Evolutionary conservation across 2,329 filamentous ascomycete genomes (phyloP), one percentile per base, ranked within the genome.

Genomic region (Bipolaris cookei): DNA sequence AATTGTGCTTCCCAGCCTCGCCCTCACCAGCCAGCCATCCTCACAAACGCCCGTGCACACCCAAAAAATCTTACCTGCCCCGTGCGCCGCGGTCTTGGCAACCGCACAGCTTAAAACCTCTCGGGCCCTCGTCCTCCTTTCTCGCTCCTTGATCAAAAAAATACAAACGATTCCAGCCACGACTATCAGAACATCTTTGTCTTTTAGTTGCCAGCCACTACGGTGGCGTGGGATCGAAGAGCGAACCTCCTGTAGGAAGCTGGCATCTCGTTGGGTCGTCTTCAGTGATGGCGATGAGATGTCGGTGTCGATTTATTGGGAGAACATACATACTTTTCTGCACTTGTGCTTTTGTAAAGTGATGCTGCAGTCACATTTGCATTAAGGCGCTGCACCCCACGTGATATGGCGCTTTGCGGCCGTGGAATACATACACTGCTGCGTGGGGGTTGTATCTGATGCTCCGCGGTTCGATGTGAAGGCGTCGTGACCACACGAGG

Each of bases 221-320:
- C 76, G 79, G 80, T 81, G 81, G 81, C 79, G 81, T 82, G 84
- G 85, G 80, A 86, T 85, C 84, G 85, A 80, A 89, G 86, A 89
- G 76, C 45, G 39, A 59, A 50, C 58, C 78, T 78, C 78, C 77
- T 67, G 70, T 88, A 89, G 87, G 87, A 89, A 90, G 86, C 88
- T 86, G 82, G 79, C 79, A 81, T 82, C 82, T 83, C 86, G 85
- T 84, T 70, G 85, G 79, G 85, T 88, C 84, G 80, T 87, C 86
- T 89, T 87, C 63, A 83, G 72, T 88, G 86, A 87, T 83, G 85
- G 86, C 86, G 85, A 88, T 86, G 86, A 82, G 84, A 79, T 80
- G 78, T 78, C 81, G 85, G 88, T 89, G 87, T 88, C 87, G 86
- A 88, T 84, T 76, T 84, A 88, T 82, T 61, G 54, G 85, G 87